A percentile compares a stretch with the other conserved stretches of the same genome.
These are phyloP conservation scores for Ormosia emarginata DNA, from an alignment of 306 rosid species.

Conservation along the genomic window DNA sequence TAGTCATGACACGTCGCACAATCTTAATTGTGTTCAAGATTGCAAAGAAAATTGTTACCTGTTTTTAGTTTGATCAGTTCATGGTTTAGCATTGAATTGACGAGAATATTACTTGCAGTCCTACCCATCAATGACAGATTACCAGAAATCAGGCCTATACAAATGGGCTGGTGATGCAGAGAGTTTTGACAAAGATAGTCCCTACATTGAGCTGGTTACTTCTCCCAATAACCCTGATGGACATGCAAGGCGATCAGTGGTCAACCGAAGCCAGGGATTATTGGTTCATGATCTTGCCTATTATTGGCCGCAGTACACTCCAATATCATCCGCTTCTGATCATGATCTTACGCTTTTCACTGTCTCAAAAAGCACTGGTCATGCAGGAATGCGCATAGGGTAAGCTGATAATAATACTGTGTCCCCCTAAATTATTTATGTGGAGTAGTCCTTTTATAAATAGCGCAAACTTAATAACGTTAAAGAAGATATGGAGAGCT, in stretches of 20 bases:
- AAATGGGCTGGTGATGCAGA: conserved; percentile 85
- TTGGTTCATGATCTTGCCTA: conserved; percentile 81
- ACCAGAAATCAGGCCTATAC: conserved; percentile 77
- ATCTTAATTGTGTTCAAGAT: background rate
- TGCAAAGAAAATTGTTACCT: background rate
- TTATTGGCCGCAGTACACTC: conserved; percentile 97
- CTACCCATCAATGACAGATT: conserved; percentile 68
- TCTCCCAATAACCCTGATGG: conserved; percentile 98
- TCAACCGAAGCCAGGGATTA: conserved; percentile 55
- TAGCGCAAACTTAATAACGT: background rate
- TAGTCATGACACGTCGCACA: background rate
- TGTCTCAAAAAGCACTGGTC: conserved; percentile 82
- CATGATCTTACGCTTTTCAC: conserved; percentile 75
- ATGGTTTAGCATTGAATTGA: conserved; percentile 14
- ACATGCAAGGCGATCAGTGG: conserved; percentile 42
- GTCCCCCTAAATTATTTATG: background rate
- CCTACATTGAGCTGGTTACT: conserved; percentile 83
- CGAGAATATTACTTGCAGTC: conserved; percentile 49
- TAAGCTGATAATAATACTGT: conserved; percentile 12
- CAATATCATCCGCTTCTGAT: conserved; percentile 56
- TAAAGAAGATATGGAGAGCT: background rate
- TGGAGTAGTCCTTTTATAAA: background rate
- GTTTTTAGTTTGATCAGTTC: background rate
- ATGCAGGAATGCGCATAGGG: conserved; percentile 95
- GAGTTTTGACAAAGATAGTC: conserved; percentile 43